A percentile compares a stretch with the other conserved stretches of the same genome.
Conservation (phyloP, 2,329 filamentous ascomycete genomes). For the Peltaster fructicola region DNA sequence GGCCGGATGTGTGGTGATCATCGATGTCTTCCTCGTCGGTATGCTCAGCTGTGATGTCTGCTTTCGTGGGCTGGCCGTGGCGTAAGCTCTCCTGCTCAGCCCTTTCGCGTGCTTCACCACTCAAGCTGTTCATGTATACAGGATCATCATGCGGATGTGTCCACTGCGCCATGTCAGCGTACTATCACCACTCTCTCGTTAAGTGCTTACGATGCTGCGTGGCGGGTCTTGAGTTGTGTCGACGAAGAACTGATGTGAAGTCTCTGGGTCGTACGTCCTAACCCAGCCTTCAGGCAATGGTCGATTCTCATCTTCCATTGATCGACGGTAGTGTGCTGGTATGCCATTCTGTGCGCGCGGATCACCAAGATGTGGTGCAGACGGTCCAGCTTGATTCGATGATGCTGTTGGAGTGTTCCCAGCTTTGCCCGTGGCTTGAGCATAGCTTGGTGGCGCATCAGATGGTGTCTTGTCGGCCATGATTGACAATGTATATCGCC, state of each 20-base stretch:
- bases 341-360: constrained; percentile 31
- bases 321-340: constrained; percentile 33
- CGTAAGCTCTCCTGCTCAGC: constrained; percentile 24
- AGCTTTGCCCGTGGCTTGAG: constrained; percentile 9
- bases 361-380: constrained; percentile 10
- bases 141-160: constrained; percentile 44
- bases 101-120: constrained; percentile 31
- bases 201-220: constrained; percentile 37
- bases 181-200: no score
- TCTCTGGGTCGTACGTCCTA: constrained; percentile 35
- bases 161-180: no score
- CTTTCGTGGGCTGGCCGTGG: constrained; percentile 14
- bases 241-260: constrained; percentile 45
- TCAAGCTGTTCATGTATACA: constrained; percentile 31
- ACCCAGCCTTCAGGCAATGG: constrained; percentile 40
- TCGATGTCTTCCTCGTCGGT: constrained; percentile 28
- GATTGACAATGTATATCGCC: no score
- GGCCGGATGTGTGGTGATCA: constrained; percentile 14
- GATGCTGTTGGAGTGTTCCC: constrained; percentile 5
- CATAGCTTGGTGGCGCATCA: constrained; percentile 10
- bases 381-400: constrained; percentile 4
- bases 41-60: constrained; percentile 28
- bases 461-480: no score
- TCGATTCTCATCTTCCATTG: constrained; percentile 43
- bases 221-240: constrained; percentile 37